Evolutionary conservation across 257 asterid species (phyloP), one percentile per base, ranked within the genome.

Genomic region (Gardenia jasminoides): DNA sequence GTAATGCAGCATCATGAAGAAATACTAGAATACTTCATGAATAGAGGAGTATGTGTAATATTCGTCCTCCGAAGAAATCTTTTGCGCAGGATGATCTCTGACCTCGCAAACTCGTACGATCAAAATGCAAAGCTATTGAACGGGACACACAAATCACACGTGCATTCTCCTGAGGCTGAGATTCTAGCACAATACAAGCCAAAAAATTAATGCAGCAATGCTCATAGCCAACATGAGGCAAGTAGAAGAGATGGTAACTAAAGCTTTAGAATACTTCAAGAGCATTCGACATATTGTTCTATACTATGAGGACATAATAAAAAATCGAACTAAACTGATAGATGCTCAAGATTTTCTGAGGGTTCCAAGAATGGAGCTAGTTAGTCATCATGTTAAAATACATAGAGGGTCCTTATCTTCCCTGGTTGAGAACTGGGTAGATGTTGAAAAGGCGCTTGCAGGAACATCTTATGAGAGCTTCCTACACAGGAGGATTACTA

Each of bases 131-230:
- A 92, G 88, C 87, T 81, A 72, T 82, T 93, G 24, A 95, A 95
- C 58, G 99, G 99, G 84, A 95, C 98, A 28, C 98, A 95, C 90
- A 95, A 93, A 84, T 95, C 99, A 52, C 99, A 95, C 56, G 97
- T 91, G 73, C 99, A 95, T 86, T 90, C 97, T 10, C 79, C 89
- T 50, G 81, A 80, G 31, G 99, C 97, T 58, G 90, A 88, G 84
- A 87, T 91, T 73, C 97, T 93, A 30, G 98, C 99, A 46, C 84
- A 84, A 62, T 94, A 88, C 88, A 94, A 91, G 83, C 99, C 99
- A 36, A 85, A 79, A n/a, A 54, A 81, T 94, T 47, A 87, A 94
- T 61, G 85, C 96, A 31, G 85, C 90, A 31, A 59, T 82, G 79
- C 88, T 94, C 28, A 79, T 93, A 73, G 88, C 92, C 22, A 86